Percentiles rank a stretch among this genome's conserved stretches.
phyloP scores from a whole-genome alignment of 2,329 filamentous ascomycete genomes.

The Phaeophleospora eucalypticola region DNA sequence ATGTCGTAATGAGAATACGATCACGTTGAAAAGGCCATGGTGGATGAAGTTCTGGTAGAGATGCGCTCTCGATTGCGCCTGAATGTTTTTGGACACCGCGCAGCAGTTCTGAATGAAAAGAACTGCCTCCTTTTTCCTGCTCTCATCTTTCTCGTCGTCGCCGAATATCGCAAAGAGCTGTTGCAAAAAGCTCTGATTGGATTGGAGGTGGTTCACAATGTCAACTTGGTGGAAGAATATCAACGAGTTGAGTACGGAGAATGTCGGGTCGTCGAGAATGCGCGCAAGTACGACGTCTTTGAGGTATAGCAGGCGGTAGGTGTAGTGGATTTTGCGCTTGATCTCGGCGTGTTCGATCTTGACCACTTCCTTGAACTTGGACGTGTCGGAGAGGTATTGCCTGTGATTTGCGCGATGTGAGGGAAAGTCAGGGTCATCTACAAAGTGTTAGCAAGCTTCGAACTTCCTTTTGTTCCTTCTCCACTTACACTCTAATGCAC shows the following conservation, averaged over 20 bases:
- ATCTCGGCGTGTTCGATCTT: conserved; percentile 79
- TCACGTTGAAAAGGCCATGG: conserved; percentile 81
- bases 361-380: conserved; percentile 93
- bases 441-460: conserved; percentile 31
- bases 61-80: conserved; percentile 72
- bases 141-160: conserved; percentile 54
- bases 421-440: conserved; percentile 92
- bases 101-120: conserved; percentile 97
- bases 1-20: conserved; percentile 86
- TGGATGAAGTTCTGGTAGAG: conserved; percentile 87
- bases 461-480: background rate
- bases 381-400: conserved; percentile 83
- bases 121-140: conserved; percentile 87
- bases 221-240: conserved; percentile 99
- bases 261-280: conserved; percentile 95
- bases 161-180: conserved; percentile 86
- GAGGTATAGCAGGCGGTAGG: conserved; percentile 90
- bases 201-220: conserved; percentile 91
- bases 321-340: conserved; percentile 88
- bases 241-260: conserved; percentile 92
- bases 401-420: conserved; percentile 96
- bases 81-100: conserved; percentile 87
- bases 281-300: conserved; percentile 97
- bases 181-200: conserved; percentile 70
- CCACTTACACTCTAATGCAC: conserved; percentile 74